Evolutionary conservation across 2,329 filamentous ascomycete species (phyloP).

Genomic region (Amesomyces nigricolor): DNA sequence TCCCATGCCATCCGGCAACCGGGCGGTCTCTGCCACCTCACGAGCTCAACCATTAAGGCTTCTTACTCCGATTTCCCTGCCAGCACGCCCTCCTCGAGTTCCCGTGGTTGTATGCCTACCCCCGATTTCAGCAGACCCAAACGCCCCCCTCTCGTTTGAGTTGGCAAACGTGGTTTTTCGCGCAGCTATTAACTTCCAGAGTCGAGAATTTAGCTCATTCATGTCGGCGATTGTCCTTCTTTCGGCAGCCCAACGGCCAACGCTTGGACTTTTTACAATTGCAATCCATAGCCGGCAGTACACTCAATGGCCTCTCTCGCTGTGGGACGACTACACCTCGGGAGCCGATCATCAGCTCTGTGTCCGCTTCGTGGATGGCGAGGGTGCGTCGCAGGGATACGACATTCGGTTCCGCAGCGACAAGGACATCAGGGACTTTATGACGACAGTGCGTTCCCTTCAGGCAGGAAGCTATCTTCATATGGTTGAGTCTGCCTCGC

Average conservation of each 20-base stretch:
- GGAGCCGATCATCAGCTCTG: neutral
- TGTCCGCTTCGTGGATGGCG: neutral
- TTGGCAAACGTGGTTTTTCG: neutral
- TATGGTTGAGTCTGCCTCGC: neutral
- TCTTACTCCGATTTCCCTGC: neutral
- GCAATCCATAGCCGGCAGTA: neutral
- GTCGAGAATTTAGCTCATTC: neutral
- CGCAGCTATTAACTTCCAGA: neutral
- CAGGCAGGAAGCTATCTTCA: neutral
- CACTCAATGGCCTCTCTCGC: conserved; percentile 12
- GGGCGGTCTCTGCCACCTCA: neutral
- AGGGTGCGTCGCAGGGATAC: conserved; percentile 1
- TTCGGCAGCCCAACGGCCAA: conserved; percentile 1
- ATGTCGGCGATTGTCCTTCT: conserved; percentile 7
- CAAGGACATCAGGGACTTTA: neutral
- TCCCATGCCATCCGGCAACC: neutral
- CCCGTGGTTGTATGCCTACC: neutral
- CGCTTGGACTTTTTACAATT: conserved; percentile 10
- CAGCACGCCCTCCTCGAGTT: neutral
- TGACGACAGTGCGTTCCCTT: neutral
- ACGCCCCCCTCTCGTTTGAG: neutral
- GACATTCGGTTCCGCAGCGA: neutral
- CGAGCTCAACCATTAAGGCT: neutral
- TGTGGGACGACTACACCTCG: conserved; percentile 12
- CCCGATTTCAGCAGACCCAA: neutral